A percentile compares a stretch with the other conserved stretches of the same genome.
phyloP scores from a whole-genome alignment of 2,329 filamentous ascomycete species.

The Tolypocladium ophioglossoides region DNA sequence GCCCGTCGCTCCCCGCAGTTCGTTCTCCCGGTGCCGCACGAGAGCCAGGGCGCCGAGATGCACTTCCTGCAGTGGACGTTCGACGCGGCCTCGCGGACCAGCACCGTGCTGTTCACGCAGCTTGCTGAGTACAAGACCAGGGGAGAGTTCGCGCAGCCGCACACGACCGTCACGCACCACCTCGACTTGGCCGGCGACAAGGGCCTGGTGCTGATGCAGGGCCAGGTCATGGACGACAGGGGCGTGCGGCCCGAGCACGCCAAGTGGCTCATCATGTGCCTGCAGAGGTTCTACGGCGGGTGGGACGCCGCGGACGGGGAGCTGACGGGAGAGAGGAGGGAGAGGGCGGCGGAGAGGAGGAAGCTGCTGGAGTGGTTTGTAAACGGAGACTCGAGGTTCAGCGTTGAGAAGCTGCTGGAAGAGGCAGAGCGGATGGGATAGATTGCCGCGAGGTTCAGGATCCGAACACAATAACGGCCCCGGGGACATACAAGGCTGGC shows the following conservation, averaged over 20 bases:
- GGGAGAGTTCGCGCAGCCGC: constrained; percentile 80
- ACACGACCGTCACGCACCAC: constrained; percentile 91
- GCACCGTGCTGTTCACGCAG: constrained; percentile 84
- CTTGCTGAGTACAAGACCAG: constrained; percentile 86
- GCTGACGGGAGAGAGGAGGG: constrained; percentile 30
- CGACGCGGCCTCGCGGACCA: constrained; percentile 52
- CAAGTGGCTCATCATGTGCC: constrained; percentile 81
- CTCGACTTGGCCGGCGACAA: constrained; percentile 65
- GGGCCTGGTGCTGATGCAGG: constrained; percentile 78
- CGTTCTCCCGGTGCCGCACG: constrained; percentile 73
- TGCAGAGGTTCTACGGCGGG: constrained; percentile 87
- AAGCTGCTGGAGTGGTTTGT: constrained; percentile 74
- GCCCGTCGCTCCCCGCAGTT: constrained; percentile 77
- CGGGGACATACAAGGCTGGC: background rate
- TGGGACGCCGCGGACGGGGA: constrained; percentile 36
- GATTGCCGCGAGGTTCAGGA: constrained; percentile 1
- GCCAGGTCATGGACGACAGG: constrained; percentile 62
- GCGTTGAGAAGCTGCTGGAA: constrained; percentile 73
- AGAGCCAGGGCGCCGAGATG: constrained; percentile 66
- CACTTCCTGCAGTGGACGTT: constrained; percentile 97
- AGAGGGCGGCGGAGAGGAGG: constrained; percentile 52
- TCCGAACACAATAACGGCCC: background rate
- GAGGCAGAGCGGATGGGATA: constrained; percentile 73
- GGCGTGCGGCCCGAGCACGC: constrained; percentile 73
- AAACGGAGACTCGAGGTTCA: constrained; percentile 67